Conservation (phyloP, 306 rosid genomes). For the Lagenaria siceraria region DNA sequence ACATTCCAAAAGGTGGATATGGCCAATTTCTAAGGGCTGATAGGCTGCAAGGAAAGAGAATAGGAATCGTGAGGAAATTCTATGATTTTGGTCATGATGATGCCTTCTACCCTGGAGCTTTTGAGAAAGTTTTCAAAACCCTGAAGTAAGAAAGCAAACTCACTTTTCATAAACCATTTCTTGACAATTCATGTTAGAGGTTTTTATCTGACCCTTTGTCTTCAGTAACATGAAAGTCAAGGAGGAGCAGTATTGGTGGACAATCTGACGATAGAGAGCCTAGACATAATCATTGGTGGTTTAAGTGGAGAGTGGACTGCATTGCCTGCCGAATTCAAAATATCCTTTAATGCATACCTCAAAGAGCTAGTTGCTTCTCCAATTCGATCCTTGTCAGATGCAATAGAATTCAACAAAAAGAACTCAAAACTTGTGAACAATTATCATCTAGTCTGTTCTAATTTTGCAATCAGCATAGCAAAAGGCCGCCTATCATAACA, state of each 20-base stretch:
- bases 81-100: slow-evolving; percentile 3
- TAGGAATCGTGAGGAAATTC: slow-evolving; percentile 23
- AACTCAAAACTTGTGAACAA: slow-evolving; percentile 15
- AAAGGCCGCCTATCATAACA: not conserved
- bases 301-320: slow-evolving; percentile 13
- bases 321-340: slow-evolving; percentile 16
- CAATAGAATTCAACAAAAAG: slow-evolving; percentile 20
- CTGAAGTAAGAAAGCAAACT: slow-evolving; percentile 13
- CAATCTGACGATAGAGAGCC: slow-evolving; percentile 18
- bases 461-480: not conserved
- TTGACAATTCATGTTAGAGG: not conserved
- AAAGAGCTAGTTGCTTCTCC: slow-evolving; percentile 15
- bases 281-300: not conserved
- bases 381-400: slow-evolving; percentile 16
- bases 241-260: slow-evolving; percentile 22
- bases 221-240: slow-evolving; percentile 2
- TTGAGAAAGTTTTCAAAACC: slow-evolving; percentile 18
- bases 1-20: slow-evolving; percentile 32
- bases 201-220: not conserved
- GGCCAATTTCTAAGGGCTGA: slow-evolving; percentile 10
- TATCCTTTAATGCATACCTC: slow-evolving; percentile 20
- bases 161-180: not conserved
- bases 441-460: not conserved
- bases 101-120: not conserved
- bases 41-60: slow-evolving; percentile 29